Conservation (phyloP, 495 filamentous ascomycete species). For the Hypoxylon fuscum region DNA sequence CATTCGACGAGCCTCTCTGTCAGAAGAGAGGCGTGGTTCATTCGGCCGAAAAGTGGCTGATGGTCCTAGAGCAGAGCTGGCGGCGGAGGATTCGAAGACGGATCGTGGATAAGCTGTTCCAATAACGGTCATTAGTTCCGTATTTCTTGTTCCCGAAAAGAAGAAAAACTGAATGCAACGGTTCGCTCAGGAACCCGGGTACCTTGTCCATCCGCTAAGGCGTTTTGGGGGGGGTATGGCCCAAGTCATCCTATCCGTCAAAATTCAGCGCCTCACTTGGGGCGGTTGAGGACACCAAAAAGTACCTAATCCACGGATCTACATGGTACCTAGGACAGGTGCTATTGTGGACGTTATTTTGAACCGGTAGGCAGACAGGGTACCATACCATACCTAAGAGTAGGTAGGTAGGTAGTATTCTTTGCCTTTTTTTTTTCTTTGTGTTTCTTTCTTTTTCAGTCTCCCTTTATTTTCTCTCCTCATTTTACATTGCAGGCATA, state of each 20-base stretch:
- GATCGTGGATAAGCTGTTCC: slow-evolving; percentile 30
- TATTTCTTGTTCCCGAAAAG: slow-evolving; percentile 18
- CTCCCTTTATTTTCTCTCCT: neutral
- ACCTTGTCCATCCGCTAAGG: slow-evolving; percentile 39
- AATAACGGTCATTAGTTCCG: slow-evolving; percentile 38
- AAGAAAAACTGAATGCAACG: slow-evolving; percentile 23
- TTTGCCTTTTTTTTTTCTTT: slow-evolving; percentile 4
- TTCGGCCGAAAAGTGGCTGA: slow-evolving; percentile 43
- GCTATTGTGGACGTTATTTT: no score
- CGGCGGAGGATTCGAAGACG: slow-evolving; percentile 27
- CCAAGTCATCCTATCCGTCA: slow-evolving; percentile 7
- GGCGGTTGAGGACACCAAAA: slow-evolving; percentile 9
- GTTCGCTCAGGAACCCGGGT: slow-evolving; percentile 11
- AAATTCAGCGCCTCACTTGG: slow-evolving; percentile 13
- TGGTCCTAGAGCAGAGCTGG: slow-evolving; percentile 14
- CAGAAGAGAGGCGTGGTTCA: slow-evolving; percentile 51
- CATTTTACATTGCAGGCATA: slow-evolving; percentile 12
- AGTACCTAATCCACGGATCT: no score
- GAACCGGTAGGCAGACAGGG: no score
- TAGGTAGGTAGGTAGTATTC: neutral
- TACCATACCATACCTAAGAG: neutral
- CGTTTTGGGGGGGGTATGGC: slow-evolving; percentile 8
- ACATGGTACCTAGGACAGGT: no score
- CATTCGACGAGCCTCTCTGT: slow-evolving; percentile 56
- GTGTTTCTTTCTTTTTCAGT: slow-evolving; percentile 3